Evolutionary conservation across 23 red algal species (phyloP).

Genomic region (Rhodosorus marinus): DNA sequence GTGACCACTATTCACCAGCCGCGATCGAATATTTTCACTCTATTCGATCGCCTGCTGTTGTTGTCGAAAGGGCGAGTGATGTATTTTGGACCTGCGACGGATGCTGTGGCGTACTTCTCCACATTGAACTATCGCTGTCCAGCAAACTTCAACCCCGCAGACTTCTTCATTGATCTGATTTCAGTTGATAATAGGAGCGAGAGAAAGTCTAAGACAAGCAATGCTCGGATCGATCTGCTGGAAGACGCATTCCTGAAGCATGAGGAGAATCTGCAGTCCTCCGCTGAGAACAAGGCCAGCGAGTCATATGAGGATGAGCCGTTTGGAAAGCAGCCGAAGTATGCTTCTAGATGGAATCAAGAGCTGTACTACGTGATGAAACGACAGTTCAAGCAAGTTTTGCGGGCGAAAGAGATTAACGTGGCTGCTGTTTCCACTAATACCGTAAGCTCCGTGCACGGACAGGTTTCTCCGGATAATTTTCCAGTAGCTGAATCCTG

Average conservation of each 20-base stretch:
- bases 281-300: not conserved
- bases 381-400: too few relatives aligned
- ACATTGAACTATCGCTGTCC: conserved; percentile 42
- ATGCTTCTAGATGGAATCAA: too few relatives aligned
- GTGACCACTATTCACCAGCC: conserved; percentile 97
- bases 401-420: too few relatives aligned
- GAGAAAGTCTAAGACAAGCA: too few relatives aligned
- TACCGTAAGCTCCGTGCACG: too few relatives aligned
- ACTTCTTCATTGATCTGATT: conserved; percentile 81
- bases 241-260: conserved; percentile 6
- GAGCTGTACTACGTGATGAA: too few relatives aligned
- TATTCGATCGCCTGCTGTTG: conserved; percentile 83
- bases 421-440: too few relatives aligned
- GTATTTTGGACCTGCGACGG: conserved; percentile 89
- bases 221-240: conserved; percentile 5
- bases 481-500: too few relatives aligned
- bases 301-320: not conserved
- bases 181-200: conserved; percentile 40
- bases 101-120: conserved; percentile 78
- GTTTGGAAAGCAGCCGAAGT: too few relatives aligned
- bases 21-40: conserved; percentile 77
- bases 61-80: conserved; percentile 64
- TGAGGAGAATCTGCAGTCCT: too few relatives aligned
- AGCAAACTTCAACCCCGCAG: conserved; percentile 80
- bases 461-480: too few relatives aligned